These are phyloP conservation scores for Fraxinus americana DNA, from an alignment of 257 asterid species.

Conservation along the genomic window DNA sequence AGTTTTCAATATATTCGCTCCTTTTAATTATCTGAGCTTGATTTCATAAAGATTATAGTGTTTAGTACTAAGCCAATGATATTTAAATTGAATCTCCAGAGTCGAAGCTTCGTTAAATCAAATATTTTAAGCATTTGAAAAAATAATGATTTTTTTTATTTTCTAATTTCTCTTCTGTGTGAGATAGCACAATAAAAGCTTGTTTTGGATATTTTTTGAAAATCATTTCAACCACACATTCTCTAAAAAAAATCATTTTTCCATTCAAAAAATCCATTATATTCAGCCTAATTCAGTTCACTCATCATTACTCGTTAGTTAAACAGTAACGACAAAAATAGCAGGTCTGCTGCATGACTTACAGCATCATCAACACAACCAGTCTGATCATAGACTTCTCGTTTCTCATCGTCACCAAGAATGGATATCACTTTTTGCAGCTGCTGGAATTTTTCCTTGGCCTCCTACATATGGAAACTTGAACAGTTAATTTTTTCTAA, in stretches of 20 bases:
- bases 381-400: constrained; percentile 93
- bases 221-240: too few relatives aligned
- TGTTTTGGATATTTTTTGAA: too few relatives aligned
- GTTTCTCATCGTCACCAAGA: constrained; percentile 91
- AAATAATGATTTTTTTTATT: too few relatives aligned
- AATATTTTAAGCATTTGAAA: not conserved
- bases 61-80: not conserved
- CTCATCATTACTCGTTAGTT: not conserved
- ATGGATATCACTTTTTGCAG: constrained; percentile 87
- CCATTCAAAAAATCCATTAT: not conserved
- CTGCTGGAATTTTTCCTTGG: constrained; percentile 96
- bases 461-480: constrained; percentile 53
- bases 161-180: not conserved
- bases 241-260: too few relatives aligned
- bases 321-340: constrained; percentile 12
- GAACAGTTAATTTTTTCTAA: constrained; percentile 12
- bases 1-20: not conserved
- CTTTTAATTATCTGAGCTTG: not conserved
- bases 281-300: not conserved
- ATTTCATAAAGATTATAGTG: not conserved
- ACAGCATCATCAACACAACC: constrained; percentile 96
- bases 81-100: not conserved
- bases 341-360: constrained; percentile 38
- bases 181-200: not conserved
- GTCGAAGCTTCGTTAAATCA: not conserved